A percentile compares a stretch with the other conserved stretches of the same genome.
These are phyloP conservation scores for Syncephalastrum monosporum DNA, from an alignment of 371 early-diverging fungal genomes.

Conservation along the genomic window DNA sequence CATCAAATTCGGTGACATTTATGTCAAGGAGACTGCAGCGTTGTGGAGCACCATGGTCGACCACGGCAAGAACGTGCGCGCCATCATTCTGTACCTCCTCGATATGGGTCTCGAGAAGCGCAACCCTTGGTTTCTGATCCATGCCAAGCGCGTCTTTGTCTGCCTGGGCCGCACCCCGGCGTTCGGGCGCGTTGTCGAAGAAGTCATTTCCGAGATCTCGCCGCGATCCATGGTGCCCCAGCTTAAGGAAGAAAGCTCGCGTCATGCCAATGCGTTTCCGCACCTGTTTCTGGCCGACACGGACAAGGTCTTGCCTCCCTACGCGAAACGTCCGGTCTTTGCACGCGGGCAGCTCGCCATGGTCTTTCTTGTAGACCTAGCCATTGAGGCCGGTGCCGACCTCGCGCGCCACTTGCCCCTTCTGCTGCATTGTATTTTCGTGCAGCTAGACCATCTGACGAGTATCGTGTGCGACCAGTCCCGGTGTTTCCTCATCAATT, in stretches of 20 bases:
- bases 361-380: constrained; percentile 78
- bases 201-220: constrained; percentile 65
- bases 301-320: constrained; percentile 62
- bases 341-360: constrained; percentile 79
- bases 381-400: constrained; percentile 74
- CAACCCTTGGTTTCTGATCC: constrained; percentile 76
- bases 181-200: constrained; percentile 58
- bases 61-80: constrained; percentile 62
- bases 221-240: constrained; percentile 80
- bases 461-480: constrained; percentile 80
- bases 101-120: constrained; percentile 73
- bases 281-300: constrained; percentile 65
- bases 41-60: constrained; percentile 83
- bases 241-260: constrained; percentile 48
- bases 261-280: constrained; percentile 39
- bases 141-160: constrained; percentile 81
- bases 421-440: constrained; percentile 74
- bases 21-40: constrained; percentile 74
- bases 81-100: constrained; percentile 72
- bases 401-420: constrained; percentile 70
- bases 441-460: constrained; percentile 79
- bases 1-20: constrained; percentile 76
- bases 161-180: constrained; percentile 75
- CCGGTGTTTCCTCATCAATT: constrained; percentile 75
- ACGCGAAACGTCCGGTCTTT: constrained; percentile 71